Evolutionary conservation across 345 rosid species (phyloP).

Genomic region (Laguncularia racemosa): DNA sequence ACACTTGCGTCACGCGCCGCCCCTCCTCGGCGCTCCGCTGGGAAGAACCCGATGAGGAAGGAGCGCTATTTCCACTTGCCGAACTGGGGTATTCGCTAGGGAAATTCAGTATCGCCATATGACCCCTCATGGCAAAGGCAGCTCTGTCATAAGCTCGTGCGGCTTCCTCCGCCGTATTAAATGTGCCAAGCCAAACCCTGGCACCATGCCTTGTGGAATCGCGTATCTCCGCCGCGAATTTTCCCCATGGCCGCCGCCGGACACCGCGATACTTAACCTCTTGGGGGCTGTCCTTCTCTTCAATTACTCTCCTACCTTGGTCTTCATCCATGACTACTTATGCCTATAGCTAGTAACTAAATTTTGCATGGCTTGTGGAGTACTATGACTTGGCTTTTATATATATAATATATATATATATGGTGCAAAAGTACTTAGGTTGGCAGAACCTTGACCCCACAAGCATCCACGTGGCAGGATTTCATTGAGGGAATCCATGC

Average conservation of each 20-base stretch:
- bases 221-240: conserved; percentile 85
- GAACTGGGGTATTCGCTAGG: conserved; percentile 57
- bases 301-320: neutral
- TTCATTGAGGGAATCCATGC: neutral
- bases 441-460: conserved; percentile 11
- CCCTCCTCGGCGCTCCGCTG: conserved; percentile 1
- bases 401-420: conserved; percentile 15
- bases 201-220: conserved; percentile 70
- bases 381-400: conserved; percentile 1
- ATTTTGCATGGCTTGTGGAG: neutral
- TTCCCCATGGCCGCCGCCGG: conserved; percentile 87
- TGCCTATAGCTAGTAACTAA: neutral
- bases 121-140: conserved; percentile 82
- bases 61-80: conserved; percentile 20
- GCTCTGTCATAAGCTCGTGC: conserved; percentile 87
- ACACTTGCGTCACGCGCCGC: conserved; percentile 30
- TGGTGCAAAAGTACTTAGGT: conserved; percentile 3
- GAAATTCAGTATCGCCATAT: conserved; percentile 65
- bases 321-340: conserved; percentile 30
- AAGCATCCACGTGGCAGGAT: conserved; percentile 11
- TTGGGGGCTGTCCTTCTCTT: conserved; percentile 11
- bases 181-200: conserved; percentile 90
- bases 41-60: conserved; percentile 19
- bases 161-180: conserved; percentile 82
- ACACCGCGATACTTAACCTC: conserved; percentile 64